Evolutionary conservation across 306 rosid genomes (phyloP).

Genomic region (Prunus persica): Prunus_persica_NCBIv2 NC_034009.1:38352501-38353000

Average conservation of each 20-base stretch:
- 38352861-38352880: constrained; percentile 78
- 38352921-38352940: constrained; percentile 98
- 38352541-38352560: neutral
- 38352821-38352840: neutral
- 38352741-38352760: neutral
- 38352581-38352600: neutral
- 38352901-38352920: constrained; percentile 87
- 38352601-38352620: neutral
- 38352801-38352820: neutral
- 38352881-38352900: constrained; percentile 71
- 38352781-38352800: neutral
- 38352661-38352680: neutral
- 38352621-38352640: neutral
- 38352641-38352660: neutral
- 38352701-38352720: neutral
- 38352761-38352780: neutral
- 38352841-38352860: constrained; percentile 12
- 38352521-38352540: neutral
- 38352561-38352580: neutral
- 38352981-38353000: constrained; percentile 97
- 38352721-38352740: neutral
- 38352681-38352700: neutral
- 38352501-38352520: neutral
- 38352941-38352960: constrained; percentile 93
- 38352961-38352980: constrained; percentile 89